Percentiles rank a stretch among this genome's conserved stretches.
Conservation (phyloP, 2,329 filamentous ascomycete genomes). For the Cladosporium halotolerans region DNA sequence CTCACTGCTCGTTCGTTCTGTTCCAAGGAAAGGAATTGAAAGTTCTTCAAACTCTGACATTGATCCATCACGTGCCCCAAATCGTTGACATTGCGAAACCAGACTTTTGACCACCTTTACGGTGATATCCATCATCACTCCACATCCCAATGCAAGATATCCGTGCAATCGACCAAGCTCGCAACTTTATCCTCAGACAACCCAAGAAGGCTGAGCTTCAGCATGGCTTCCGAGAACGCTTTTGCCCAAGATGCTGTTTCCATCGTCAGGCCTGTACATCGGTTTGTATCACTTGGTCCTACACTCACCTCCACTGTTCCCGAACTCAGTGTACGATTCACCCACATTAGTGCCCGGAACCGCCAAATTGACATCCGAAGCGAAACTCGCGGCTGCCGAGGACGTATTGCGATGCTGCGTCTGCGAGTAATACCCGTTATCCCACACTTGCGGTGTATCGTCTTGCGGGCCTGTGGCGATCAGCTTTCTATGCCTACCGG, state of each 20-base stretch:
- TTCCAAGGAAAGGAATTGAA: too few species aligned
- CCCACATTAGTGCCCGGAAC: constrained; percentile 21
- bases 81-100: too few species aligned
- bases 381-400: constrained; percentile 20
- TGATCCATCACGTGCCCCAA: too few species aligned
- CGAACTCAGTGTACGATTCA: constrained; percentile 29
- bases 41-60: too few species aligned
- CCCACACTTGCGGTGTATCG: constrained; percentile 45
- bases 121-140: too few species aligned
- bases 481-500: not conserved
- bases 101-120: too few species aligned
- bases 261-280: not conserved
- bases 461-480: constrained; percentile 35
- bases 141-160: not conserved
- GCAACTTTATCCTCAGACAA: constrained; percentile 13
- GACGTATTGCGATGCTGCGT: constrained; percentile 16
- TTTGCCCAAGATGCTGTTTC: constrained; percentile 7
- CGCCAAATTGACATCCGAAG: constrained; percentile 25
- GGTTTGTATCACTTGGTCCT: not conserved
- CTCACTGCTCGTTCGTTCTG: too few species aligned
- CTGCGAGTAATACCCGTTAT: constrained; percentile 43
- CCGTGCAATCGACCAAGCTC: constrained; percentile 19
- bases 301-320: constrained; percentile 25
- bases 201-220: constrained; percentile 18
- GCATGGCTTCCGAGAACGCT: constrained; percentile 16